phyloP scores from a whole-genome alignment of 106 monocot genomes.

The Agapanthus africanus region DNA sequence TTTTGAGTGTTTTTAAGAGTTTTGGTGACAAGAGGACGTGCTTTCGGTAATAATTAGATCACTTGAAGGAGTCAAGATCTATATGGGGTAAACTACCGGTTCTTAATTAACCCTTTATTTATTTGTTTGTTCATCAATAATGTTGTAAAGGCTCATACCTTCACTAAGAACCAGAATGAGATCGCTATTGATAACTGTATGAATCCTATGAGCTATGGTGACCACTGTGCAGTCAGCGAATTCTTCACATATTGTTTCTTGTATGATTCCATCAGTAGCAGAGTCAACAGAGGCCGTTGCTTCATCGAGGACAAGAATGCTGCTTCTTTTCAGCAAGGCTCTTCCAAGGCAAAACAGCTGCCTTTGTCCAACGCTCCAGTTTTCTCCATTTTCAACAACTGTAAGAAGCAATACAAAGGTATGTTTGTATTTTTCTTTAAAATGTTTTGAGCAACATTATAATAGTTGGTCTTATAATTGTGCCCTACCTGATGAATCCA shows the following conservation, averaged over 20 bases:
- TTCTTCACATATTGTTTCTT: slow-evolving; percentile 60
- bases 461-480: not conserved
- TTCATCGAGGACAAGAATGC: slow-evolving; percentile 83
- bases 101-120: no score
- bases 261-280: slow-evolving; percentile 69
- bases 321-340: slow-evolving; percentile 64
- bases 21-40: no score
- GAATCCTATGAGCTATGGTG: slow-evolving; percentile 86
- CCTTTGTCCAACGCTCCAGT: slow-evolving; percentile 86
- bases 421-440: no score
- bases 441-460: slow-evolving; percentile 24
- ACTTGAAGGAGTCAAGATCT: no score
- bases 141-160: slow-evolving; percentile 26
- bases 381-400: slow-evolving; percentile 81
- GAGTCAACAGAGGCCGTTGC: slow-evolving; percentile 89
- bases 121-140: not conserved
- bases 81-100: no score
- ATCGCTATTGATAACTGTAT: slow-evolving; percentile 82
- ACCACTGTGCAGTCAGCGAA: slow-evolving; percentile 72
- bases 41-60: no score
- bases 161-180: slow-evolving; percentile 75
- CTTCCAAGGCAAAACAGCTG: slow-evolving; percentile 89
- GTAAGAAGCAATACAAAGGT: no score
- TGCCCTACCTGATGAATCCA: slow-evolving; percentile 61
- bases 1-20: no score